Evolutionary conservation across 371 early-diverging fungal genomes (phyloP), one percentile per base, ranked within the genome.

Genomic region (Mortierella sp.): DNA sequence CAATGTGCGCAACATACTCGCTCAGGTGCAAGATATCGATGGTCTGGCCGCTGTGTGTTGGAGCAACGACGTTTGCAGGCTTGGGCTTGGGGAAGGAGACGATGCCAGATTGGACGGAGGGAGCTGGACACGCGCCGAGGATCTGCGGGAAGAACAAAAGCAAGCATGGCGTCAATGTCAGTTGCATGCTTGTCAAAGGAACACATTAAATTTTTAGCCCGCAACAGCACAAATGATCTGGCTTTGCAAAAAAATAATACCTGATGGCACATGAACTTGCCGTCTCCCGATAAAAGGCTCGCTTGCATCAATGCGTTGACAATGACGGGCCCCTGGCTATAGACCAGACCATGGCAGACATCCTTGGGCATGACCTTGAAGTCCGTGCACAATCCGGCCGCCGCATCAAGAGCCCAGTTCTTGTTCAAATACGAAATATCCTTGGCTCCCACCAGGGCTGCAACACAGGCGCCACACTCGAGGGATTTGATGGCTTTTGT

Each of bases 21-120:
- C 91, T 91, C 59, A 93, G 72, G 34, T 93, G 93, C 26, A 93
- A 76, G 6, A 93, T 89, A 34, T 88, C 90, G n/a, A 93, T 78
- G 34, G 79, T 80, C 44, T 82, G 75, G 44, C 87, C 88, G 16
- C 87, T 88, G 14, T 86, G 88, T 34, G 89, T 31, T 3, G 78
- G 77, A 9, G 71, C 24, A 19, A 80, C 76, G 28, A 73, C 74
- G 40, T 80, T 76, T 43, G 61, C 76, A 19, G 93, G 92, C 73
- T 90, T 91, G 28, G 88, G 74, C 73, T 91, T 91, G 24, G 93
- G 92, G 82, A 93, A 93, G 3, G 88, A 75, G 37, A 92, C 78
- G 4, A 54, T 46, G 34, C 86, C 86, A 14, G 86, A 86, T 19
- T 75, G 53, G 37, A 82, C 64, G 1, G 75, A 77, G 5, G 59